These are phyloP conservation scores for Chaetomium olivaceum DNA, from an alignment of 2,329 filamentous ascomycete genomes.

Conservation along the genomic window DNA sequence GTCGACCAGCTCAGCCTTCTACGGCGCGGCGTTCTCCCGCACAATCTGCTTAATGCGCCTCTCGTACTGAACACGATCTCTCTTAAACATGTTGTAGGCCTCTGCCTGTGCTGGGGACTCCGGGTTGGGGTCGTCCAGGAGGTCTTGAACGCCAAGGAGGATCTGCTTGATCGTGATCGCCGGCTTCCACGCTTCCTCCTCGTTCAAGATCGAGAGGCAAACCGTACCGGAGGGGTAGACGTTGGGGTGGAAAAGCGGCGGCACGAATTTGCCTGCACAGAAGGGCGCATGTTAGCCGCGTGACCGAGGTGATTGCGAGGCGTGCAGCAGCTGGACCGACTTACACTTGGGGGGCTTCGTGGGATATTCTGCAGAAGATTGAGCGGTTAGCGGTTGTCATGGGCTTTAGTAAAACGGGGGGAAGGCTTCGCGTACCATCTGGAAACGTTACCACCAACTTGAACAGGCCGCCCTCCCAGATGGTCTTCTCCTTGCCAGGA, in stretches of 20 bases:
- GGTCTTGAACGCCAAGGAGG: conserved; percentile 89
- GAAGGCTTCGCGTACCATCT: conserved; percentile 64
- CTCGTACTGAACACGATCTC: conserved; percentile 84
- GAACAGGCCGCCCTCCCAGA: conserved; percentile 97
- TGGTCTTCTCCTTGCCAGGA: conserved; percentile 92
- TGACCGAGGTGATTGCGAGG: conserved; percentile 20
- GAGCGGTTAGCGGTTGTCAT: conserved; percentile 27
- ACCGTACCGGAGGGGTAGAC: conserved; percentile 98
- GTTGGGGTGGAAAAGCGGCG: conserved; percentile 96
- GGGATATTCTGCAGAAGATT: conserved; percentile 72
- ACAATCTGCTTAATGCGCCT: conserved; percentile 84
- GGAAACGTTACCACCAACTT: conserved; percentile 92
- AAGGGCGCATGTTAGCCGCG: conserved; percentile 26
- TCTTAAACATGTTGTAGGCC: conserved; percentile 95
- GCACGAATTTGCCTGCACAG: conserved; percentile 82
- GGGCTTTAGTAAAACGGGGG: neutral
- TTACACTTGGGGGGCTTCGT: conserved; percentile 98
- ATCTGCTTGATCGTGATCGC: conserved; percentile 99
- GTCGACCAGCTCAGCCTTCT: conserved; percentile 27
- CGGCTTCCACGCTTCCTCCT: conserved; percentile 98
- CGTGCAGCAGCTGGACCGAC: conserved; percentile 38
- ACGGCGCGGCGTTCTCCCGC: conserved; percentile 81
- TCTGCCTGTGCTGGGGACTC: conserved; percentile 96
- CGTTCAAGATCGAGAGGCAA: conserved; percentile 94
- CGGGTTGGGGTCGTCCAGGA: conserved; percentile 94